Evolutionary conservation across 306 rosid genomes (phyloP), one percentile per base, ranked within the genome.

Genomic region (Ochetophila trinervis): DNA sequence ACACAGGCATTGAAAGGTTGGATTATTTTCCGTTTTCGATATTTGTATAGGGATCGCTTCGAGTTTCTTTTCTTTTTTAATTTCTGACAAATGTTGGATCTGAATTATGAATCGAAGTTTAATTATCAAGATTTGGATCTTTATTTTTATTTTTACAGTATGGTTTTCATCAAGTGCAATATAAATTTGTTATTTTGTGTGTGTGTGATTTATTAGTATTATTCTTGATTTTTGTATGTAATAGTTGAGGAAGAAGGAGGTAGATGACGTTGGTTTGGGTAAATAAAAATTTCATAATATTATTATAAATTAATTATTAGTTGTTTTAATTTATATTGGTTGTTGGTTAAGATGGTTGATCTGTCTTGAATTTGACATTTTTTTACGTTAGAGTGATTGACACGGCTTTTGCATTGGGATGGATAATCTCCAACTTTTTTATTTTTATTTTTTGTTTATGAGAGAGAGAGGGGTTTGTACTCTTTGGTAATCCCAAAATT

Each of bases 351-450:
- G 69, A 64, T 62, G 64, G 73, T 60, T 80, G 74, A 83, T 76
- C 72, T 51, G 74, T 65, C 69, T 50, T 37, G 54, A 14, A 48
- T 68, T 66, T 81, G 76, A 71, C 71, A 74, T 69, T 68, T 69
- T 68, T 37, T 19, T 6, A 60, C 55, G 47, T 65, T 20, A 24
- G 80, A 74, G 88, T 77, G 75, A 74, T 60, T 50, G 64, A 53
- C 74, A 77, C 85, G 83, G 82, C 85, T 83, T 68, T 62, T 40
- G 45, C 45, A 40, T 40, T 40, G 52, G 60, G 69, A 70, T 79
- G 37, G 66, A 72, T 53, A 54, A 75, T 66, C 72, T 23, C 4
- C 34, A n/a, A n/a, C n/a, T n/a, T 6, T 59, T 48, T 48, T 2
- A 3, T 3, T 21, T 37, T 15, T 27, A 18, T 11, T 35, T 23